Conservation (phyloP, 1,284 basidiomycete species). For the Cutaneotrichosporon cyanovorans region DNA sequence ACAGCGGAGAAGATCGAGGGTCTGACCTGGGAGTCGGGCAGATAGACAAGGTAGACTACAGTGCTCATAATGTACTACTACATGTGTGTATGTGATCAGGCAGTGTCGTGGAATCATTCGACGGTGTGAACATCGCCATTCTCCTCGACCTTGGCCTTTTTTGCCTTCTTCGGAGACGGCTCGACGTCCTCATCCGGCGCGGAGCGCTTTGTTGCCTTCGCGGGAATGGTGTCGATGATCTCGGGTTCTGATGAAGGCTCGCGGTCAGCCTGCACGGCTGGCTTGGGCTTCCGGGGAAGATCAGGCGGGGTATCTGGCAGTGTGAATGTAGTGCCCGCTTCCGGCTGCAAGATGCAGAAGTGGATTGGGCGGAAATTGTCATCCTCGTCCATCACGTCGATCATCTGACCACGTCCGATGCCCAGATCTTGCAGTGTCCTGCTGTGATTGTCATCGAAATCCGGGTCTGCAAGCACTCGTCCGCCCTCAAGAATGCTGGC, state of each 20-base stretch:
- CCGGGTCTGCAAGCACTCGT: conserved; percentile 44
- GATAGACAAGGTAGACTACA: too few relatives aligned
- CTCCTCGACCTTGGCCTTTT: conserved; percentile 17
- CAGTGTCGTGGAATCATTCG: too few relatives aligned
- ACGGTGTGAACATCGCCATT: conserved; percentile 10
- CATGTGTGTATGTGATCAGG: too few relatives aligned
- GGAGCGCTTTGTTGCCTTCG: conserved; percentile 7
- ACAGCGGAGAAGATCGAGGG: conserved; percentile 28
- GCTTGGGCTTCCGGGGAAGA: conserved; percentile 10
- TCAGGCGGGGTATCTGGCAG: conserved; percentile 5
- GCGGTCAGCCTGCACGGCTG: neutral
- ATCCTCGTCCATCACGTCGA: conserved; percentile 67
- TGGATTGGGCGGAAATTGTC: conserved; percentile 65
- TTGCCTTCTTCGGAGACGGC: conserved; percentile 4
- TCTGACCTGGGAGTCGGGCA: conserved; percentile 31
- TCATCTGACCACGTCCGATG: conserved; percentile 54
- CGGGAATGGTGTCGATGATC: neutral
- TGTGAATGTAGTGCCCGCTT: neutral
- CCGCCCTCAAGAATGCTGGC: conserved; percentile 73
- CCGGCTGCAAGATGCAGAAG: conserved; percentile 61
- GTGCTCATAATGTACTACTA: neutral
- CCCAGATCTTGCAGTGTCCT: conserved; percentile 40
- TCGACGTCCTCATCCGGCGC: conserved; percentile 5
- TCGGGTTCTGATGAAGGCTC: conserved; percentile 1
- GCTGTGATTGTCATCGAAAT: conserved; percentile 40